Percentiles rank a stretch among this genome's conserved stretches.
phyloP scores from a whole-genome alignment of 352 stramenopile genomes.

The Pythium inflatum region DNA sequence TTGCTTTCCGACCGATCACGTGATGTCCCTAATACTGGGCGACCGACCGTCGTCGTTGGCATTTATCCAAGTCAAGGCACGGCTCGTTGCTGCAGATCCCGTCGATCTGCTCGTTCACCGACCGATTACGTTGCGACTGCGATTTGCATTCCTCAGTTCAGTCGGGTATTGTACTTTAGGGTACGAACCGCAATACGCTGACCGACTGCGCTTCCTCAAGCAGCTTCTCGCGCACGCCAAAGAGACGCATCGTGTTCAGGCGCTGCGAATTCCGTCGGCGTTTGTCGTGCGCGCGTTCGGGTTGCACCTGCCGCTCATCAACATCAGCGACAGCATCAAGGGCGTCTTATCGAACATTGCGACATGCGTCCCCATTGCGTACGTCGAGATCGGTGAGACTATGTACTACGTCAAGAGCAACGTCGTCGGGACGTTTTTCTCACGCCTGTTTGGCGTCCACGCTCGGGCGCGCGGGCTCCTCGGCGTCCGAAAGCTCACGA shows the following conservation, averaged over 20 bases:
- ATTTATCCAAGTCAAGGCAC: background rate
- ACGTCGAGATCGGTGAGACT: background rate
- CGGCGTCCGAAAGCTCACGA: background rate
- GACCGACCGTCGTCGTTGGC: too few relatives aligned
- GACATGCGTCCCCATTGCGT: background rate
- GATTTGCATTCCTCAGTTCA: too few relatives aligned
- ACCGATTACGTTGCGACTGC: too few relatives aligned
- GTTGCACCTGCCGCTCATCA: background rate
- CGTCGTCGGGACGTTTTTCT: background rate
- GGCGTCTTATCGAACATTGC: background rate
- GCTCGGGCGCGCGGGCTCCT: background rate
- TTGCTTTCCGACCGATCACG: background rate
- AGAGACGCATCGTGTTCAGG: too few relatives aligned
- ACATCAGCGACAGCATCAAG: background rate
- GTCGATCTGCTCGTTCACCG: too few relatives aligned
- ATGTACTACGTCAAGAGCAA: background rate
- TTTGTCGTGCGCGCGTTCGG: background rate
- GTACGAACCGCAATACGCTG: background rate
- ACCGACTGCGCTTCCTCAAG: background rate
- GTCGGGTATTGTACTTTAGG: too few relatives aligned
- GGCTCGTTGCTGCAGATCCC: background rate
- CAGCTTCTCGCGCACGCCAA: background rate
- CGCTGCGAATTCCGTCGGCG: background rate
- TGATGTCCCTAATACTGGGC: background rate
- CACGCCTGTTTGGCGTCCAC: background rate